phyloP scores from a whole-genome alignment of 805 yeast species.

The Wickerhamiella slavikovae region DNA sequence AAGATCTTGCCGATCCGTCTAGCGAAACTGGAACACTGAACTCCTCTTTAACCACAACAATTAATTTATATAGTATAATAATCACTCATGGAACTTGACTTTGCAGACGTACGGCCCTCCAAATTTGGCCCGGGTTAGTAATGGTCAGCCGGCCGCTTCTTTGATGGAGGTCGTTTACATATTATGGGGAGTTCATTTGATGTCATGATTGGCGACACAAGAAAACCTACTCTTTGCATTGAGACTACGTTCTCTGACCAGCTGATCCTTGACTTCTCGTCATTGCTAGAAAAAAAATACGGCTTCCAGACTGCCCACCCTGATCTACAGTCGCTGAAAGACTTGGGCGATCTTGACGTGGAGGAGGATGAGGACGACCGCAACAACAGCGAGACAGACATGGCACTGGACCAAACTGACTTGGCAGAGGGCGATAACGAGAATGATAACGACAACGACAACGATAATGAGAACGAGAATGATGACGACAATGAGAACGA shows the following conservation, averaged over 20 bases:
- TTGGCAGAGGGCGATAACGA: conserved; percentile 9
- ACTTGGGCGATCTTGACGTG: not conserved
- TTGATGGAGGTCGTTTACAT: too few relatives aligned
- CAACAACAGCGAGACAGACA: conserved; percentile 10
- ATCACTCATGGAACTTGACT: too few relatives aligned
- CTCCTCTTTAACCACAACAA: too few relatives aligned
- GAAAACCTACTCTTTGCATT: too few relatives aligned
- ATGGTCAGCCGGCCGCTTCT: too few relatives aligned
- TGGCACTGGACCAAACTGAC: conserved; percentile 7
- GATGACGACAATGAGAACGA: conserved; percentile 7
- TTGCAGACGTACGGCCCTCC: too few relatives aligned
- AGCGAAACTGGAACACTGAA: too few relatives aligned
- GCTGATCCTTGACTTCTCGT: conserved; percentile 14
- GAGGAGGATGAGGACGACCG: conserved; percentile 3
- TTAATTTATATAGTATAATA: too few relatives aligned
- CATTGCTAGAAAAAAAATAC: conserved; percentile 63
- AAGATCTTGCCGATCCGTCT: too few relatives aligned
- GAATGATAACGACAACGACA: conserved; percentile 7
- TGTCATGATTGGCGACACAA: too few relatives aligned
- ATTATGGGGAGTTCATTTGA: too few relatives aligned
- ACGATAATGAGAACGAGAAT: conserved; percentile 4
- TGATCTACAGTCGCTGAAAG: not conserved
- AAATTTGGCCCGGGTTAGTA: too few relatives aligned
- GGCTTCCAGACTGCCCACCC: conserved; percentile 29
- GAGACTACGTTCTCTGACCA: conserved; percentile 9